Evolutionary conservation across 306 rosid species (phyloP).

Genomic region (Rosa rugosa): DNA sequence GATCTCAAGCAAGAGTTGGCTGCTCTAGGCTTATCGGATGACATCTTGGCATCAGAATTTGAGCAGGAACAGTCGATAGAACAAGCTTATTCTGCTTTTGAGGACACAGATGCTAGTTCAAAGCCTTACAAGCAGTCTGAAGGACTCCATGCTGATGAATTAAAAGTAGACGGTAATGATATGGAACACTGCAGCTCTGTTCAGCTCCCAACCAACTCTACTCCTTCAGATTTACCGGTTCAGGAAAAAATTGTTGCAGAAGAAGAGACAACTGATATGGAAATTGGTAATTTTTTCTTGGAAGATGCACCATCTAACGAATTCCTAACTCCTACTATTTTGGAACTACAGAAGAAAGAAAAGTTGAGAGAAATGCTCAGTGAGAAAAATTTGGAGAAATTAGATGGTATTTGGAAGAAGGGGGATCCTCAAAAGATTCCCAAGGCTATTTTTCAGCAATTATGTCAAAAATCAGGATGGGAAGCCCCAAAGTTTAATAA

Average conservation of each 20-base stretch:
- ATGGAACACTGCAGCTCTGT: constrained; percentile 30
- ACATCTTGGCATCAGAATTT: constrained; percentile 56
- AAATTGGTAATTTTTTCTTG: constrained; percentile 75
- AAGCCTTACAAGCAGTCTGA: constrained; percentile 28
- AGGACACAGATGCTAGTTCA: constrained; percentile 34
- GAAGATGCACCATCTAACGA: constrained; percentile 58
- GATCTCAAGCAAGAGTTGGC: constrained; percentile 79
- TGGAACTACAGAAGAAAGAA: constrained; percentile 64
- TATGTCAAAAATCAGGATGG: constrained; percentile 96
- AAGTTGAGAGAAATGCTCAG: constrained; percentile 51
- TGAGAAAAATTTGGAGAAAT: constrained; percentile 74
- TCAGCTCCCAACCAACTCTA: constrained; percentile 38
- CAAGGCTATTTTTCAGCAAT: constrained; percentile 91
- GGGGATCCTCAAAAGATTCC: constrained; percentile 90
- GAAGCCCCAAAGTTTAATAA: constrained; percentile 91
- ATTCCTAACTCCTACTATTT: constrained; percentile 47
- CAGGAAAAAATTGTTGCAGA: constrained; percentile 44
- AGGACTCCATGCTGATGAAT: constrained; percentile 41
- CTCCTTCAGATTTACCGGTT: constrained; percentile 27
- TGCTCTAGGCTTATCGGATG: constrained; percentile 71
- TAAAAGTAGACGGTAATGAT: constrained; percentile 30
- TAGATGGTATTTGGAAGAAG: constrained; percentile 93
- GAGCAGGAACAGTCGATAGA: constrained; percentile 44
- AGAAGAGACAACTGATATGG: constrained; percentile 63
- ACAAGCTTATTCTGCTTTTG: constrained; percentile 39